phyloP scores from a whole-genome alignment of 1,139 yeast species.

The Diutina pseudorugosa region DNA sequence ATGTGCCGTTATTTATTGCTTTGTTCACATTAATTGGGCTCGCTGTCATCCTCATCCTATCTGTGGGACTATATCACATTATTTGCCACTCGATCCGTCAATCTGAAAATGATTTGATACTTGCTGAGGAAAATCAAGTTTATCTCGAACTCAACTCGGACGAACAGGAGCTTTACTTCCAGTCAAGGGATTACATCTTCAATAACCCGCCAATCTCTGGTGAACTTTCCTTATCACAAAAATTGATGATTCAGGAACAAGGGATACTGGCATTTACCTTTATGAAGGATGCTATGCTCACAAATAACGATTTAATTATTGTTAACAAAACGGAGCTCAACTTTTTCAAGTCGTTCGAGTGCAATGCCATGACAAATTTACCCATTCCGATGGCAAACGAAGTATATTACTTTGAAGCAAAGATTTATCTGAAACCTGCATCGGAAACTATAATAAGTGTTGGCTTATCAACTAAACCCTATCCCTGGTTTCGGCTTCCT shows the following conservation, averaged over 20 bases:
- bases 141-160: constrained; percentile 53
- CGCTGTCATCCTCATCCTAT: background rate
- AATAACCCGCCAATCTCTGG: constrained; percentile 43
- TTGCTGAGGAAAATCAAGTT: constrained; percentile 51
- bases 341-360: constrained; percentile 57
- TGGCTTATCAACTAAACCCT: constrained; percentile 39
- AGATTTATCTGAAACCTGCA: constrained; percentile 43
- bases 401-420: constrained; percentile 84
- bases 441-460: constrained; percentile 34
- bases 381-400: constrained; percentile 83
- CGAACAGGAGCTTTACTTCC: constrained; percentile 72
- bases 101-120: constrained; percentile 42
- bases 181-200: constrained; percentile 46
- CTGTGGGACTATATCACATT: background rate
- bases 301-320: constrained; percentile 48
- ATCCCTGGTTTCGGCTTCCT: constrained; percentile 48
- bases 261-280: constrained; percentile 94
- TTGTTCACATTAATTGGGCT: background rate
- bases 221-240: constrained; percentile 34
- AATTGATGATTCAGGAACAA: constrained; percentile 69
- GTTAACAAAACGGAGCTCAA: constrained; percentile 67
- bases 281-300: constrained; percentile 52
- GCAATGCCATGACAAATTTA: constrained; percentile 72
- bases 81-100: constrained; percentile 8
- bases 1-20: background rate